Conservation (phyloP, 176 grass and related monocot genomes). For the Musa beccarii region DNA sequence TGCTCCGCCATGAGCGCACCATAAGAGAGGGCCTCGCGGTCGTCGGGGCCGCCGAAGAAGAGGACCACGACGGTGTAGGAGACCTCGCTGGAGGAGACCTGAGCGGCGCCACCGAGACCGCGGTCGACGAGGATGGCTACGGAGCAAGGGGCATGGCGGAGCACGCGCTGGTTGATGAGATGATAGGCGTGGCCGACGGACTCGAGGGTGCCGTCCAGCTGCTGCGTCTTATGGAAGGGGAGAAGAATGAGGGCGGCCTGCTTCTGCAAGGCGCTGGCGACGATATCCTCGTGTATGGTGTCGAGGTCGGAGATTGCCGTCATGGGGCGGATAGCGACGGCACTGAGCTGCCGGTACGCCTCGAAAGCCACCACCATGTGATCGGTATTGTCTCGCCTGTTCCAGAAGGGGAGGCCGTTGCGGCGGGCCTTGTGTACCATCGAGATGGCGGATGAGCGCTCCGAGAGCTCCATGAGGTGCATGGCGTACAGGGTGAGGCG, state of each 20-base stretch:
- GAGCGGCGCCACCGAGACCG: neutral
- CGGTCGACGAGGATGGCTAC: constrained; percentile 19
- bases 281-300: constrained; percentile 8
- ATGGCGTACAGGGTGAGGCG: constrained; percentile 10
- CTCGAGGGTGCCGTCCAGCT: constrained; percentile 4
- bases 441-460: constrained; percentile 8
- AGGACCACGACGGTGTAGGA: constrained; percentile 3
- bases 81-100: constrained; percentile 4
- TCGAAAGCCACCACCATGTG: constrained; percentile 6
- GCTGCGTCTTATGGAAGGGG: constrained; percentile 14
- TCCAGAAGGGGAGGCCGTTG: constrained; percentile 11
- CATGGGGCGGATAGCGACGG: neutral
- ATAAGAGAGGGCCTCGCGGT: constrained; percentile 7
- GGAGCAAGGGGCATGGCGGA: constrained; percentile 4
- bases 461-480: constrained; percentile 12
- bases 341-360: neutral
- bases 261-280: constrained; percentile 1
- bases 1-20: constrained; percentile 9
- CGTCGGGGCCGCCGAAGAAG: constrained; percentile 10
- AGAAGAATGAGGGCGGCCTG: constrained; percentile 6
- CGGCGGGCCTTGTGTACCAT: constrained; percentile 13
- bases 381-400: neutral
- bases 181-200: neutral
- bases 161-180: neutral
- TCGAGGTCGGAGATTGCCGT: constrained; percentile 7